Percentiles rank a stretch among this genome's conserved stretches.
phyloP scores from a whole-genome alignment of 2,329 filamentous ascomycete genomes.

The Fusarium nelsonii region DNA sequence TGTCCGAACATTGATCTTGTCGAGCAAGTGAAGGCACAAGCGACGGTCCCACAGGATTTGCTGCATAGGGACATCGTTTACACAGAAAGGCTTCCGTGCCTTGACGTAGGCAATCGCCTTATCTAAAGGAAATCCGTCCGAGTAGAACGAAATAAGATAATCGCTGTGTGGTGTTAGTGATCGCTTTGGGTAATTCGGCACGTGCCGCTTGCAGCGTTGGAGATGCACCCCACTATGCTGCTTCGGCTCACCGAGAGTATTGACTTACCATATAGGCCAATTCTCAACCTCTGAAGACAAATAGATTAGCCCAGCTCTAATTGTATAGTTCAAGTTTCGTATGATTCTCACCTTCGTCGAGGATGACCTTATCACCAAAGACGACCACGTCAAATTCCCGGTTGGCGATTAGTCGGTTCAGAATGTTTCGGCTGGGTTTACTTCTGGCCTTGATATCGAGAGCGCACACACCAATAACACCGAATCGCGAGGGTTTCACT shows the following conservation, averaged over 20 bases:
- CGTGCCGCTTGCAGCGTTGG: slow-evolving; percentile 43
- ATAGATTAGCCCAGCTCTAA: slow-evolving; percentile 28
- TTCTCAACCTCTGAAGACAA: slow-evolving; percentile 79
- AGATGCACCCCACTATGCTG: slow-evolving; percentile 49
- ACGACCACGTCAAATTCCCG: slow-evolving; percentile 96
- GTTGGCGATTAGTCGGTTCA: slow-evolving; percentile 90
- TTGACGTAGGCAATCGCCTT: slow-evolving; percentile 97
- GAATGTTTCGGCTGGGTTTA: slow-evolving; percentile 95
- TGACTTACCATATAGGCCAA: slow-evolving; percentile 84
- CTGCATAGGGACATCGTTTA: slow-evolving; percentile 98
- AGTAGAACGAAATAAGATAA: slow-evolving; percentile 98
- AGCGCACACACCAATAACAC: slow-evolving; percentile 91
- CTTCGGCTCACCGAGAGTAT: slow-evolving; percentile 52
- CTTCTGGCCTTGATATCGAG: slow-evolving; percentile 95
- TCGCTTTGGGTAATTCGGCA: slow-evolving; percentile 41
- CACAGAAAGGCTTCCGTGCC: slow-evolving; percentile 93
- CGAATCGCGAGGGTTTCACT: slow-evolving; percentile 70
- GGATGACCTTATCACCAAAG: slow-evolving; percentile 98
- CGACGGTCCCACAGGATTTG: slow-evolving; percentile 96
- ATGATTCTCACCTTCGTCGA: slow-evolving; percentile 79
- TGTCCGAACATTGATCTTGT: slow-evolving; percentile 89
- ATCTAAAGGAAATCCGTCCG: slow-evolving; percentile 94
- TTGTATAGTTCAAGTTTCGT: slow-evolving; percentile 10
- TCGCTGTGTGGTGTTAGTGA: slow-evolving; percentile 65
- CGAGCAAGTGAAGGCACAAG: slow-evolving; percentile 87